Percentiles rank a stretch among this genome's conserved stretches.
These are phyloP conservation scores for Botryotinia calthae DNA, from an alignment of 2,329 filamentous ascomycete species.

Conservation along the genomic window DNA sequence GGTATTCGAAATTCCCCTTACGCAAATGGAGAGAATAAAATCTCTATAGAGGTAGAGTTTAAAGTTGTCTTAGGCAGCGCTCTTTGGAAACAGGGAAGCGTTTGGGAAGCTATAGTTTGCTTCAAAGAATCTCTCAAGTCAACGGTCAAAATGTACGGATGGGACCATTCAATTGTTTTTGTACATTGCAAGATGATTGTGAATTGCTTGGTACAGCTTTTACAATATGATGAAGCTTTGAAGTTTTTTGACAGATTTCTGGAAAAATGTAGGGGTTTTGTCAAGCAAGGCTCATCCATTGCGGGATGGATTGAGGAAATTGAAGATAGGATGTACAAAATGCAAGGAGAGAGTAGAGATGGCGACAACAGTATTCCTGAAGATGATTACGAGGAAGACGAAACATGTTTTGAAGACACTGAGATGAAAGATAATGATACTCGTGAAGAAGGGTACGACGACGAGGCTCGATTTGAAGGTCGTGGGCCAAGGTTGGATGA, in stretches of 20 bases:
- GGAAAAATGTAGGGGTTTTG: background rate
- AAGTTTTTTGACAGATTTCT: background rate
- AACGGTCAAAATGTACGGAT: background rate
- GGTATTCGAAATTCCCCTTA: background rate
- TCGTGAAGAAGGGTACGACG: accelerated
- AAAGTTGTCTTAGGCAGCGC: background rate
- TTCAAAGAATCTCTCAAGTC: background rate
- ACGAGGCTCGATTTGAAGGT: background rate
- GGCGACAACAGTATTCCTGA: background rate
- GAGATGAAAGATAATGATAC: background rate
- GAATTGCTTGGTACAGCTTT: background rate
- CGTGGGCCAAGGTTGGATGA: background rate
- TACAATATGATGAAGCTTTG: background rate
- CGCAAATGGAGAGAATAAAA: background rate
- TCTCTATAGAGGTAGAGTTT: background rate
- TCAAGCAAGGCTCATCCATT: too few species aligned
- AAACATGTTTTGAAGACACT: background rate
- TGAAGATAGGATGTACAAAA: background rate
- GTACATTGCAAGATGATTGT: background rate
- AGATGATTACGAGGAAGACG: background rate
- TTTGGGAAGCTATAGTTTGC: background rate
- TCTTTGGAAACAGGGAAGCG: background rate
- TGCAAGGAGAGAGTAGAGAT: background rate
- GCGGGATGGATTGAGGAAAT: background rate
- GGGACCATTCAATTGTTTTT: background rate